A percentile compares a stretch with the other conserved stretches of the same genome.
phyloP scores from a whole-genome alignment of 768 basidiomycete genomes.

The Rhizopogon sp. region DNA sequence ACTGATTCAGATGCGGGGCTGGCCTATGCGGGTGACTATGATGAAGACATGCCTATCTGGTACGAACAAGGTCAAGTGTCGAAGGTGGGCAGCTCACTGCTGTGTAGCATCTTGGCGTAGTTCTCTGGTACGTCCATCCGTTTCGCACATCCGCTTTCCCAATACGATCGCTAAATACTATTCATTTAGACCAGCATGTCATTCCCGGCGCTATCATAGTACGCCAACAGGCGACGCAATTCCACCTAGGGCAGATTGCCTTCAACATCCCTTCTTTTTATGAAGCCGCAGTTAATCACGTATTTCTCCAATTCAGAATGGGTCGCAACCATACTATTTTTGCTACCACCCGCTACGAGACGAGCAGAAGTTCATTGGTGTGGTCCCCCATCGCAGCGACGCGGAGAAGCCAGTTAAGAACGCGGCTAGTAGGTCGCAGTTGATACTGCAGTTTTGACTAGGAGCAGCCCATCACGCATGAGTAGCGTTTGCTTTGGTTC shows the following conservation, averaged over 20 bases:
- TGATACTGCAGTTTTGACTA: slow-evolving; percentile 6
- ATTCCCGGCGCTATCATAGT: slow-evolving; percentile 96
- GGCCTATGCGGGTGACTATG: slow-evolving; percentile 30
- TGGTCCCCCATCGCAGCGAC: slow-evolving; percentile 68
- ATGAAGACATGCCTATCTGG: slow-evolving; percentile 20
- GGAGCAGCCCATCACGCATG: too few species aligned
- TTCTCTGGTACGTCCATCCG: too few species aligned
- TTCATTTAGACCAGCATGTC: slow-evolving; percentile 73
- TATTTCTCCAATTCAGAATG: slow-evolving; percentile 57
- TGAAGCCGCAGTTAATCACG: too few species aligned
- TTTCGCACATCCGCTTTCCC: too few species aligned
- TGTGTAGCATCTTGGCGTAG: too few species aligned
- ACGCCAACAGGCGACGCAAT: slow-evolving; percentile 44
- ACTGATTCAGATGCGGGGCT: slow-evolving; percentile 28
- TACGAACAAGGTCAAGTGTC: slow-evolving; percentile 27
- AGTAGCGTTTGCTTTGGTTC: too few species aligned
- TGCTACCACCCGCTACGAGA: slow-evolving; percentile 71
- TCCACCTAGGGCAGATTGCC: slow-evolving; percentile 89
- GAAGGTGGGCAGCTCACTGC: neutral
- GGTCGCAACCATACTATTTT: slow-evolving; percentile 92
- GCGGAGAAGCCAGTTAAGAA: slow-evolving; percentile 49
- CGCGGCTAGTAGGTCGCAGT: too few species aligned
- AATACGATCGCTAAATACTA: neutral
- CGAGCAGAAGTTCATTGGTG: slow-evolving; percentile 54
- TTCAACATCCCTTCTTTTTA: slow-evolving; percentile 19